Evolutionary conservation across 2,329 filamentous ascomycete genomes (phyloP), one percentile per base, ranked within the genome.

Genomic region (Microcyclosporella mali): DNA sequence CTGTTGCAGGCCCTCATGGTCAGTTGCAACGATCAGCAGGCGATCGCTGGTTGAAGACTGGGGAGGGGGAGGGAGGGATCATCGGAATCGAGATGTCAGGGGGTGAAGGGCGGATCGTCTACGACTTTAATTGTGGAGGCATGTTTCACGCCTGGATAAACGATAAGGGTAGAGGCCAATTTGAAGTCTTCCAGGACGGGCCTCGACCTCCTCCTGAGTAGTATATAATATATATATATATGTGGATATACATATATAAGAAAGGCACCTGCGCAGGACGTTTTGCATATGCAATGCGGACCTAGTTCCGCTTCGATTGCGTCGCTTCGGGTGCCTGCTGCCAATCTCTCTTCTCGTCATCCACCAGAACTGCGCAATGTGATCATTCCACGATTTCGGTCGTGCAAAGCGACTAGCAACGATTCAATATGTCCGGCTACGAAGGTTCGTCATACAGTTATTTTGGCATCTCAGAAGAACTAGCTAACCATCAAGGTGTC

Each of bases 91-190:
- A 88, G 57, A 63, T 77, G 16, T 59, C 64, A 2, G 68, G 75
- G 46, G 64, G 52, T 3, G 56, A 67, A n/a, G 67, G 70, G 0
- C 70, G 75, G 39, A 72, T 94, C 4, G 67, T 89, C 12, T 84
- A 81, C 61, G 85, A 89, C 55, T 88, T 82, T 61, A 94, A 95
- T 60, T 92, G 85, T 55, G 84, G 82, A 3, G 88, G 88, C 0
- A 89, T 95, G 85, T 92, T 88, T 59, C 75, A 88, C 15, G 87
- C 86, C 0, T 90, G 84, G 75, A 68, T 85, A 15, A 77, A 85
- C 49, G 74, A 81, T 3, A 59, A 76, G 1, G 83, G 81, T 0
- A 67, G 68, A 45, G 69, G 73, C 14, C 68, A 72, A 17, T 53
- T 53, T 14, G 49, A 49, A 14, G 38, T 53, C 6, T 53, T 53